Conservation (phyloP, 2,329 filamentous ascomycete species). For the Diatrype stigma region DNA sequence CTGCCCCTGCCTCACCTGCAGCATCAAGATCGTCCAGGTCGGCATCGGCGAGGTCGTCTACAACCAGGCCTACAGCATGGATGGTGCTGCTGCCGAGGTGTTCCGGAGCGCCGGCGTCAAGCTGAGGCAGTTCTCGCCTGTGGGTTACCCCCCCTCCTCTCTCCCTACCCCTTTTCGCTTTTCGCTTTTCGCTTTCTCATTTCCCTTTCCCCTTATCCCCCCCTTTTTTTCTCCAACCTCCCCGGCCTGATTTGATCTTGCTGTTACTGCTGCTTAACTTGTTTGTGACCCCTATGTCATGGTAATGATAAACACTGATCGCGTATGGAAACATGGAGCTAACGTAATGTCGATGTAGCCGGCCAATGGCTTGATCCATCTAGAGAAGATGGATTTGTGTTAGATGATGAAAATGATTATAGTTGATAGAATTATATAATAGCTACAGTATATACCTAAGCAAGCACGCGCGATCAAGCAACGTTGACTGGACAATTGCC, state of each 20-base stretch:
- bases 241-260: too few relatives aligned
- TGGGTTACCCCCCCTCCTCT: slow-evolving; percentile 40
- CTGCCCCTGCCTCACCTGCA: slow-evolving; percentile 95
- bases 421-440: neutral
- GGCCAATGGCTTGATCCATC: slow-evolving; percentile 48
- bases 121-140: slow-evolving; percentile 82
- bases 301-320: too few relatives aligned
- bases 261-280: too few relatives aligned
- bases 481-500: neutral
- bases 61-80: slow-evolving; percentile 91
- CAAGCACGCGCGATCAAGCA: neutral
- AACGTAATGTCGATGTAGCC: slow-evolving; percentile 33
- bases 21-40: slow-evolving; percentile 97
- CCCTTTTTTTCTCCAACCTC: too few relatives aligned
- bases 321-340: neutral
- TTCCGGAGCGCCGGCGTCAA: slow-evolving; percentile 79
- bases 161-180: slow-evolving; percentile 5
- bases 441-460: neutral
- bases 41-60: slow-evolving; percentile 96
- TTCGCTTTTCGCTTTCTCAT: too few relatives aligned
- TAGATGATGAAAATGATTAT: neutral
- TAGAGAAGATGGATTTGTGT: slow-evolving; percentile 36
- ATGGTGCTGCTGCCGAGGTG: slow-evolving; percentile 75
- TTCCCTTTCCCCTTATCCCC: too few relatives aligned
- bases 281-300: too few relatives aligned